Base-by-base conservation (phyloP, 2,329 filamentous ascomycete species). In the Aureobasidium sp. region DNA sequence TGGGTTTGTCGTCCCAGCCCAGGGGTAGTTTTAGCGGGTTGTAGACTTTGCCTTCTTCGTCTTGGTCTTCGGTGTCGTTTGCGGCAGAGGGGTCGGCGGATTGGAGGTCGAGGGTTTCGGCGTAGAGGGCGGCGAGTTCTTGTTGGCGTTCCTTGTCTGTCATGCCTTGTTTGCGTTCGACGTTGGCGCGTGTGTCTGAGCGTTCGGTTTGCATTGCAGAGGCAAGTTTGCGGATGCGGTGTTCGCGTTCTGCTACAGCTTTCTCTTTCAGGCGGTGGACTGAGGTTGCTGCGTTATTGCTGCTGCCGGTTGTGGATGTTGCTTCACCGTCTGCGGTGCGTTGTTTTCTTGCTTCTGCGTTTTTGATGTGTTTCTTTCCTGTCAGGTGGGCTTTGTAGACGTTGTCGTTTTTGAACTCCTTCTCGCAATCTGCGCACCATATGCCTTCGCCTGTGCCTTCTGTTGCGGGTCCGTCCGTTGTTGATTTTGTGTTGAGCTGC, bases 1-100 rank as follows among this genome's bases (percentile, higher is more conserved):
- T 99, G 0, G 95, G 94, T 71, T 99, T 99, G 67, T 95, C 94
- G 67, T 99, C 94, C 95, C 95, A 99, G 2, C 90, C 93, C 8
- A 99, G 81, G 0, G 94, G 94, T 1, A 99, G 81, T 71, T 99
- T 99, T 65, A 99, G 81, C 0, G 94, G 94, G 73, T 99, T 99
- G 79, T 97, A 96, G 62, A 97, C 89, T 71, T 86, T 92, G 65
- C 96, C 91, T 45, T 93, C 89, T 55, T 69, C 70, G 45, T 74
- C 73, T 40, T 85, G 88, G 15, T 90, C 71, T 3, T 64, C 84
- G 0, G 87, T 89, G 0, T 77, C 75, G 11, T 33, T 19, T 81
- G 81, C 8, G 82, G 81, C 4, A 63, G 27, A 4, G 27, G 65
- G 70, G 71, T 55, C 33, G 15, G 27, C 38, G 31, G 29, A 11